These are phyloP conservation scores for Hygrophorus russula DNA, from an alignment of 768 basidiomycete genomes.

Conservation along the genomic window DNA sequence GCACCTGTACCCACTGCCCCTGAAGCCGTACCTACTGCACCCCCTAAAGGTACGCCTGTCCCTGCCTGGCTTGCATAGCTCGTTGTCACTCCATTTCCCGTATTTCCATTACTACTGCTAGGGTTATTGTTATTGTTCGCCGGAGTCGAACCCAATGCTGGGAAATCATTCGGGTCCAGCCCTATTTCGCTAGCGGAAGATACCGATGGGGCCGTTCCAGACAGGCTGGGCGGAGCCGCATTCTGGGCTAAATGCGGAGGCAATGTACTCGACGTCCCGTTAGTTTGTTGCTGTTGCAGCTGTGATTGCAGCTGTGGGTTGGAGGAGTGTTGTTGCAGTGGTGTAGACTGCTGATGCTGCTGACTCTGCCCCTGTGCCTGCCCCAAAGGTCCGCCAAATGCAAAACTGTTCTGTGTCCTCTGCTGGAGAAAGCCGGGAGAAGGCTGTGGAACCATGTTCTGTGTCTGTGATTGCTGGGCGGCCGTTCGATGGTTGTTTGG, in stretches of 20 bases:
- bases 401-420: conserved; percentile 51
- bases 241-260: conserved; percentile 47
- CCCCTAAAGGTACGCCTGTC: conserved; percentile 41
- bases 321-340: conserved; percentile 29
- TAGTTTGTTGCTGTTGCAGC: conserved; percentile 43
- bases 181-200: conserved; percentile 66
- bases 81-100: conserved; percentile 30
- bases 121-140: conserved; percentile 27
- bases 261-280: conserved; percentile 39
- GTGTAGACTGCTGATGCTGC: conserved; percentile 34
- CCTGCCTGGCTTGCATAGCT: conserved; percentile 82
- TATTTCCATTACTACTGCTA: conserved; percentile 24
- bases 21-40: conserved; percentile 21
- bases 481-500: conserved; percentile 51
- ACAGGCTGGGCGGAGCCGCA: conserved; percentile 27
- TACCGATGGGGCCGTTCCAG: conserved; percentile 42
- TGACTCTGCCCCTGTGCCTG: conserved; percentile 2
- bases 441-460: conserved; percentile 43
- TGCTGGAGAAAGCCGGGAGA: conserved; percentile 54
- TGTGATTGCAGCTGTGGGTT: conserved; percentile 25
- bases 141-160: conserved; percentile 65
- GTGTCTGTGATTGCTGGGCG: conserved; percentile 41
- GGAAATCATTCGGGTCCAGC: conserved; percentile 80
- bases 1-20: conserved; percentile 26
- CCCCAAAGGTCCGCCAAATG: conserved; percentile 48